Percentiles rank a stretch among this genome's conserved stretches.
phyloP scores from a whole-genome alignment of 805 yeast species.

The Yamadazyma laniorum region DNA sequence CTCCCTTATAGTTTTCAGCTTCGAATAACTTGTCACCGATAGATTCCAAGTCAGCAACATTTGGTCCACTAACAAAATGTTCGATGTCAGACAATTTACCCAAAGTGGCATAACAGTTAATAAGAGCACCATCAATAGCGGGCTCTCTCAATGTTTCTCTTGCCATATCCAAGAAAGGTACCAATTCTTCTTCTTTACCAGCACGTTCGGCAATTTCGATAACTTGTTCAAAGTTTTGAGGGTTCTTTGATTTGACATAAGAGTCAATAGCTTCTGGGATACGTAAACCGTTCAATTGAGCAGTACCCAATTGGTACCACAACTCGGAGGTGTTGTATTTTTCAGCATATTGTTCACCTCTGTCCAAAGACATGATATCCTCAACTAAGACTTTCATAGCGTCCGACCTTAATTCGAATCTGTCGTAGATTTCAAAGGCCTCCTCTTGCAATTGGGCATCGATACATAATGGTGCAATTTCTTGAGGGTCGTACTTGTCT shows the following conservation, averaged over 20 bases:
- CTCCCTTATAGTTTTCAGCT: slow-evolving; percentile 83
- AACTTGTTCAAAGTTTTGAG: slow-evolving; percentile 84
- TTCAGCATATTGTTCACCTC: slow-evolving; percentile 92
- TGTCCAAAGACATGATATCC: slow-evolving; percentile 88
- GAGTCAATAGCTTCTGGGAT: slow-evolving; percentile 89
- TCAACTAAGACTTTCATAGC: slow-evolving; percentile 92
- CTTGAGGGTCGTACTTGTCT: slow-evolving; percentile 88
- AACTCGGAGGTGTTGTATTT: slow-evolving; percentile 80
- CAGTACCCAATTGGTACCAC: slow-evolving; percentile 95
- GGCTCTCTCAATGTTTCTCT: slow-evolving; percentile 90
- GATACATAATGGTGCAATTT: slow-evolving; percentile 88
- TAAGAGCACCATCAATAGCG: slow-evolving; percentile 85
- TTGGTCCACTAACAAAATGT: slow-evolving; percentile 76
- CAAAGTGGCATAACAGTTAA: slow-evolving; percentile 80
- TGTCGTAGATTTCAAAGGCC: slow-evolving; percentile 89
- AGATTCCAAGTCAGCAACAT: slow-evolving; percentile 87
- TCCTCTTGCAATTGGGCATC: slow-evolving; percentile 89
- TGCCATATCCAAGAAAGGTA: slow-evolving; percentile 86
- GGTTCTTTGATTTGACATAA: slow-evolving; percentile 88
- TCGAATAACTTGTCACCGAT: slow-evolving; percentile 91
- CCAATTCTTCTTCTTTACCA: slow-evolving; percentile 91
- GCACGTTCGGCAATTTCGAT: slow-evolving; percentile 94
- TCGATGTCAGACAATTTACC: slow-evolving; percentile 78
- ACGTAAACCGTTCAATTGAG: slow-evolving; percentile 91
- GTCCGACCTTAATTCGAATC: slow-evolving; percentile 69